Evolutionary conservation across 352 stramenopile species (phyloP).

Genomic region (Globisporangium viniferum): DNA sequence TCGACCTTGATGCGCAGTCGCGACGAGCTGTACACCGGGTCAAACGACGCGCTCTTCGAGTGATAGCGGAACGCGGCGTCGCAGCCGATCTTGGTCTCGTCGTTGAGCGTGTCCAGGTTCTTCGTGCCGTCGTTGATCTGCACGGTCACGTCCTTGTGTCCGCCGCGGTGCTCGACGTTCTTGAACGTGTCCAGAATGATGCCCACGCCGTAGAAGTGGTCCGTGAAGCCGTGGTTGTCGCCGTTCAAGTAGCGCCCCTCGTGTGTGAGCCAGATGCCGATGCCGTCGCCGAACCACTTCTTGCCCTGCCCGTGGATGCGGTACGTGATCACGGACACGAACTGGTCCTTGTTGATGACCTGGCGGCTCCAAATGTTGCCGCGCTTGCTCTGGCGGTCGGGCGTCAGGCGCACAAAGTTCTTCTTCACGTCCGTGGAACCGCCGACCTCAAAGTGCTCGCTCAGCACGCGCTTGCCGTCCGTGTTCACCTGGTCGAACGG

Average conservation of each 20-base stretch:
- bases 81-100: conserved; percentile 71
- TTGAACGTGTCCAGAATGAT: conserved; percentile 79
- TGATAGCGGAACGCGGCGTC: conserved; percentile 79
- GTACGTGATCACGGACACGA: conserved; percentile 63
- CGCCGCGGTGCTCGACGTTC: conserved; percentile 73
- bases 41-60: conserved; percentile 61
- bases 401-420: conserved; percentile 79
- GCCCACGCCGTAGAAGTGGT: conserved; percentile 67
- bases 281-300: conserved; percentile 77
- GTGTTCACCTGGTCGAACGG: conserved; percentile 60
- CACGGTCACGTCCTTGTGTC: conserved; percentile 80
- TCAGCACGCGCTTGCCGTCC: conserved; percentile 57
- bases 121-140: conserved; percentile 79
- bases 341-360: conserved; percentile 41
- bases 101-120: conserved; percentile 59
- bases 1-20: conserved; percentile 64
- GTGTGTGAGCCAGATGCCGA: conserved; percentile 73
- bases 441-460: conserved; percentile 45
- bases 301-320: conserved; percentile 75
- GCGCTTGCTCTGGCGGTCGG: conserved; percentile 78
- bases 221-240: conserved; percentile 74
- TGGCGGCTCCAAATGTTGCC: conserved; percentile 68
- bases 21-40: conserved; percentile 69
- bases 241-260: conserved; percentile 48
- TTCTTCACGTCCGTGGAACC: conserved; percentile 74